These are phyloP conservation scores for Hansenula lynferdii DNA, from an alignment of 1,139 yeast genomes.

Conservation along the genomic window DNA sequence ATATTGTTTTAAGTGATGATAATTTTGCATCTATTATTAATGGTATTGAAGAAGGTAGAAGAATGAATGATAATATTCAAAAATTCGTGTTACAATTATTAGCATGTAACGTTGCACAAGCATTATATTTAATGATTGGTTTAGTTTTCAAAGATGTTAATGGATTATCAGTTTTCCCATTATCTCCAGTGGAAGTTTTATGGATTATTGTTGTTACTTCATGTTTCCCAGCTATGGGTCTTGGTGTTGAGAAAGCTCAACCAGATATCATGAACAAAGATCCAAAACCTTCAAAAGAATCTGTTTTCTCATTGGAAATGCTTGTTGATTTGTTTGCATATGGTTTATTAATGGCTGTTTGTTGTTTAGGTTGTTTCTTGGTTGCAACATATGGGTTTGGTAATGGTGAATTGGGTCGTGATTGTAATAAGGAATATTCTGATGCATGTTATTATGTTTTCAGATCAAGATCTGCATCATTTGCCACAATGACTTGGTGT, in stretches of 20 bases:
- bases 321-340: constrained; percentile 70
- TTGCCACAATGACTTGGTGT: constrained; percentile 90
- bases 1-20: constrained; percentile 70
- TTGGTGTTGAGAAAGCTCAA: constrained; percentile 65
- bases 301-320: constrained; percentile 67
- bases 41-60: constrained; percentile 79
- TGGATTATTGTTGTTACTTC: constrained; percentile 80
- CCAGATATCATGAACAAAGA: constrained; percentile 64
- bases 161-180: constrained; percentile 66
- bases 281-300: constrained; percentile 52
- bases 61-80: constrained; percentile 78
- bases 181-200: constrained; percentile 74
- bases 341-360: constrained; percentile 69
- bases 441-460: constrained; percentile 60
- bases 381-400: constrained; percentile 65
- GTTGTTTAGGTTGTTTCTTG: constrained; percentile 67
- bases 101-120: constrained; percentile 79
- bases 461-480: constrained; percentile 76
- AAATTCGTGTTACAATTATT: constrained; percentile 77
- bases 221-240: constrained; percentile 86
- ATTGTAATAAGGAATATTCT: constrained; percentile 51
- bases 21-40: constrained; percentile 73
- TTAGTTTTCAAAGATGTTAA: constrained; percentile 59
- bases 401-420: constrained; percentile 58
- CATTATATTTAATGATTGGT: constrained; percentile 65